Evolutionary conservation across 345 rosid genomes (phyloP), one percentile per base, ranked within the genome.

Genomic region (Citropsis articulata): DNA sequence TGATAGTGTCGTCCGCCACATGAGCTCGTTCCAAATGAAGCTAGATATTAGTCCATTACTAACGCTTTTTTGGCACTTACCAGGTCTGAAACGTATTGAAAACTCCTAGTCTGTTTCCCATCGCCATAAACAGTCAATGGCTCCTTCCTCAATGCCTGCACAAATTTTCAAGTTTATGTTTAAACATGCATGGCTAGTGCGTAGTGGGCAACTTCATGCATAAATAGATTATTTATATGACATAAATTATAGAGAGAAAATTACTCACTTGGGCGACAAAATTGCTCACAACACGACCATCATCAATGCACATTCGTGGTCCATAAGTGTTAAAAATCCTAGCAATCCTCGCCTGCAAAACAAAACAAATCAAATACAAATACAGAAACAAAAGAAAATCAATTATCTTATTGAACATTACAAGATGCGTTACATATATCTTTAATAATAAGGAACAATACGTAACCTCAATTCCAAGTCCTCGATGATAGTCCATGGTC

Each of bases 121-220:
- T 93, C 98, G 30, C 98, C 96, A 64, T 93, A 93, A 5, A 93
- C 98, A 45, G 98, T 93, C 90, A 93, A 69, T n/a, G 96, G 92
- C 76, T 91, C 90, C 75, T 88, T 93, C 87, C 96, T 88, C 22
- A 91, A 75, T 69, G 96, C 98, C 94, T 92, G 83, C 36, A 62
- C 62, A 45, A 45, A 45, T 45, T 45, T 45, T 45, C 18, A 45
- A 45, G 50, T 45, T 45, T 12, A 45, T 45, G 25, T 13, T 21
- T 33, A 21, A 22, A 8, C 14, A 21, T 50, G 18, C 19, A 33
- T 21, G 64, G 21, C 13, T n/a, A 4, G 59, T 45, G 5, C 50
- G 18, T 13, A 45, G 50, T 3, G 16, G 50, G 50, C 50, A 45
- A 13, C 18, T 13, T 13, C 50, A 45, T 13, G 18, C 16, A 45